These are phyloP conservation scores for Nigrospora sphaerica DNA, from an alignment of 2,329 filamentous ascomycete genomes.

Conservation along the genomic window DNA sequence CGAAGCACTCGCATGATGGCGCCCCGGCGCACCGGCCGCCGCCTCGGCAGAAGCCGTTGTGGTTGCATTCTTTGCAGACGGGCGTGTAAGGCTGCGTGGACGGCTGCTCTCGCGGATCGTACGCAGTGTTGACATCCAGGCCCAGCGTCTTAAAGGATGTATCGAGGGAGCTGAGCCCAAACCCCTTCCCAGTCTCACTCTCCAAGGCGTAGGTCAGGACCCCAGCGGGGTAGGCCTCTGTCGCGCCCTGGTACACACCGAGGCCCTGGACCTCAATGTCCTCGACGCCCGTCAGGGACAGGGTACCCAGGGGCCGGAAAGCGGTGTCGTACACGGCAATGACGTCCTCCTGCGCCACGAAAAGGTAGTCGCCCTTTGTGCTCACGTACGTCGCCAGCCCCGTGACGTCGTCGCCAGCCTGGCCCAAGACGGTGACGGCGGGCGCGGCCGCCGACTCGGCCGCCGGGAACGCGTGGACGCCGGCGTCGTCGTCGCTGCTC, in stretches of 20 bases:
- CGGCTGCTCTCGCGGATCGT: slow-evolving; percentile 23
- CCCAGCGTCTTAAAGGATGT: slow-evolving; percentile 21
- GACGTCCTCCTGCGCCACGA: slow-evolving; percentile 29
- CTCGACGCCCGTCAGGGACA: slow-evolving; percentile 28
- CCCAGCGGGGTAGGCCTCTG: slow-evolving; percentile 27
- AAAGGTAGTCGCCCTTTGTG: slow-evolving; percentile 26
- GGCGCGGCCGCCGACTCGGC: slow-evolving; percentile 29
- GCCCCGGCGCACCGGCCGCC: not conserved
- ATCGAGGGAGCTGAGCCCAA: slow-evolving; percentile 31
- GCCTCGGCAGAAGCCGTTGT: slow-evolving; percentile 28
- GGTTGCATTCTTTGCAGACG: slow-evolving; percentile 25
- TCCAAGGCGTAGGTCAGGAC: slow-evolving; percentile 32
- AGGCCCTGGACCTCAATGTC: slow-evolving; percentile 35
- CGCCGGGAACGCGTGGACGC: slow-evolving; percentile 29
- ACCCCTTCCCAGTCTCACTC: slow-evolving; percentile 28
- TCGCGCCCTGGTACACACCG: slow-evolving; percentile 29
- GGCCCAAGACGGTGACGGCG: slow-evolving; percentile 25
- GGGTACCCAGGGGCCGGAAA: slow-evolving; percentile 26
- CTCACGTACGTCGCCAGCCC: slow-evolving; percentile 33
- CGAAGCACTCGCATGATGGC: slow-evolving; percentile 31
- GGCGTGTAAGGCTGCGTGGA: slow-evolving; percentile 14
- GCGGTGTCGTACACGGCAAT: slow-evolving; percentile 30
- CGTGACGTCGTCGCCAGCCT: slow-evolving; percentile 29
- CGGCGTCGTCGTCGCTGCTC: slow-evolving; percentile 27
- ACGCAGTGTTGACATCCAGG: slow-evolving; percentile 28